Evolutionary conservation across 805 yeast species (phyloP).

Genomic region (Alloascoidea africana): DNA sequence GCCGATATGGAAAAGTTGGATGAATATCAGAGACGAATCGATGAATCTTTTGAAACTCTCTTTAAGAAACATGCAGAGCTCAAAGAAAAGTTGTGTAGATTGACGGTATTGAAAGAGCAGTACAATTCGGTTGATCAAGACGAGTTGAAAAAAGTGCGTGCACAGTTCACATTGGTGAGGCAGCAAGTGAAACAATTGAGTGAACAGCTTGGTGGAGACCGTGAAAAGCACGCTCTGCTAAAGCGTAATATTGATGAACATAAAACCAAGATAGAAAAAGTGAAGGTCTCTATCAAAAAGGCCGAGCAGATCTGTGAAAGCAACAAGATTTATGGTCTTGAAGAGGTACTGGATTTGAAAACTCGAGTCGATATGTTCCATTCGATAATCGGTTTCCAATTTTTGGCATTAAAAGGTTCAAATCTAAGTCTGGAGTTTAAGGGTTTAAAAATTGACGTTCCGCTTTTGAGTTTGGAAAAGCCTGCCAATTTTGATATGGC

Average conservation of each 20-base stretch:
- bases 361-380: background rate
- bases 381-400: background rate
- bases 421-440: background rate
- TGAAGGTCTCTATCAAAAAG: background rate
- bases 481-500: background rate
- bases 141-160: conserved; percentile 5
- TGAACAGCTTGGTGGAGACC: background rate
- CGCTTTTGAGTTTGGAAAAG: background rate
- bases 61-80: conserved; percentile 7
- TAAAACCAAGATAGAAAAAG: background rate
- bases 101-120: conserved; percentile 9
- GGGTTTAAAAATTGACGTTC: background rate
- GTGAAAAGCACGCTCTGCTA: background rate
- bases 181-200: background rate
- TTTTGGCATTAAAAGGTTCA: no score
- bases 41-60: conserved; percentile 6
- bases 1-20: conserved; percentile 8
- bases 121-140: conserved; percentile 9
- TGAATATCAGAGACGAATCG: conserved; percentile 5
- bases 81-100: conserved; percentile 7
- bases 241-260: background rate
- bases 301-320: conserved; percentile 2
- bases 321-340: background rate
- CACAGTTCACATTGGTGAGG: background rate
- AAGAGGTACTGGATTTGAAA: background rate